Evolutionary conservation across 2,329 filamentous ascomycete species (phyloP).

Genomic region (Diplodia corticola): DNA sequence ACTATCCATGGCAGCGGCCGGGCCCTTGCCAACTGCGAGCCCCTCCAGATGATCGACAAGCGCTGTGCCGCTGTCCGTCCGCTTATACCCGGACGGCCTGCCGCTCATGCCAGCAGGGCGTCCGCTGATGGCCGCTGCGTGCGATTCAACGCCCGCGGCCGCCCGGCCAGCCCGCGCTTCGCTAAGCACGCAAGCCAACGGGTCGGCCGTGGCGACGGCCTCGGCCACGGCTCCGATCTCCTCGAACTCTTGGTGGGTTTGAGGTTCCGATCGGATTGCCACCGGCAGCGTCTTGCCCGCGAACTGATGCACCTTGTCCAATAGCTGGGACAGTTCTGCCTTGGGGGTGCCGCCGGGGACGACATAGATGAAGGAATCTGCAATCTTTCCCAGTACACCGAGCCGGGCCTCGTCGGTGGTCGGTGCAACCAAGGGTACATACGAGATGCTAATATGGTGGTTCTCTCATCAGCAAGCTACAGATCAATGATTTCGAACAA

Average conservation of each 20-base stretch:
- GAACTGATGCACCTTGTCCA: conserved; percentile 85
- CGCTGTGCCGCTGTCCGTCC: conserved; percentile 56
- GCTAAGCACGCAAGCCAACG: conserved; percentile 81
- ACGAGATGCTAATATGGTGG: conserved; percentile 67
- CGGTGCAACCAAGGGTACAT: conserved; percentile 92
- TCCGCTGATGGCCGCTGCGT: conserved; percentile 56
- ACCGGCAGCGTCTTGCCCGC: conserved; percentile 87
- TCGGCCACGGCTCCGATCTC: conserved; percentile 81
- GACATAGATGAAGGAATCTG: conserved; percentile 98
- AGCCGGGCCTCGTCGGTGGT: conserved; percentile 89
- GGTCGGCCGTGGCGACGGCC: conserved; percentile 93
- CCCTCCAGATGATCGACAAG: conserved; percentile 77
- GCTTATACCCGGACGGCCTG: conserved; percentile 41
- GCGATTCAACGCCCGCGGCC: neutral
- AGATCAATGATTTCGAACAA: neutral
- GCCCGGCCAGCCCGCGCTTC: conserved; percentile 60
- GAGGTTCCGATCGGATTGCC: conserved; percentile 93
- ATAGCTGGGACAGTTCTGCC: conserved; percentile 74
- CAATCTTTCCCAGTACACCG: conserved; percentile 92
- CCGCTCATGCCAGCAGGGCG: conserved; percentile 64
- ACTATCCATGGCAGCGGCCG: neutral
- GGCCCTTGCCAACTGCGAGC: conserved; percentile 60
- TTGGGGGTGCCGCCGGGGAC: conserved; percentile 87
- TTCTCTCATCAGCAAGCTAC: neutral
- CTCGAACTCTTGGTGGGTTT: conserved; percentile 88